Evolutionary conservation across 1,284 basidiomycete genomes (phyloP).

Genomic region (Rhizopogon hawkerae): DNA sequence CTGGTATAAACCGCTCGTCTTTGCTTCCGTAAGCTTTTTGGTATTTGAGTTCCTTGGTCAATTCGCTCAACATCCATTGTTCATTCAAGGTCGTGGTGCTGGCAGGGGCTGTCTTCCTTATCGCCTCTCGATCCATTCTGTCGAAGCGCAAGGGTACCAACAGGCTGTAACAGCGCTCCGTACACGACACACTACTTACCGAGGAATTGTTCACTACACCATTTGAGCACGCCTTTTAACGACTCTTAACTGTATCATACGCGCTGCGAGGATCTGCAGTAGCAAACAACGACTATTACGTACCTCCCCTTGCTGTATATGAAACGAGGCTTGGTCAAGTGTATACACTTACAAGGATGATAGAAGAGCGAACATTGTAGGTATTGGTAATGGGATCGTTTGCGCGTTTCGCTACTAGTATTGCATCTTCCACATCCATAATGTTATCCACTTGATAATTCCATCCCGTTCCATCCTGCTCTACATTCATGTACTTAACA

Average conservation of each 20-base stretch:
- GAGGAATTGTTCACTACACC: not conserved
- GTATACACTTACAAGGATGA: not conserved
- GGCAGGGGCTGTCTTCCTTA: conserved; percentile 6
- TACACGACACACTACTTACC: not conserved
- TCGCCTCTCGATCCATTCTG: conserved; percentile 5
- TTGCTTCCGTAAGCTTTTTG: conserved; percentile 31
- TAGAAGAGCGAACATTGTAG: not conserved
- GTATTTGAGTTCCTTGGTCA: not conserved
- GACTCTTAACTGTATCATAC: not conserved
- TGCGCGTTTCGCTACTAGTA: too few relatives aligned
- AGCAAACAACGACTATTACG: not conserved
- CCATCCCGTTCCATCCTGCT: too few relatives aligned
- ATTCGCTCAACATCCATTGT: conserved; percentile 10
- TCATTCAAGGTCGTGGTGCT: conserved; percentile 21
- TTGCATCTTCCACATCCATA: too few relatives aligned
- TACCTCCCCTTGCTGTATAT: not conserved
- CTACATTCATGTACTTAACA: too few relatives aligned
- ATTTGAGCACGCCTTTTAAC: not conserved
- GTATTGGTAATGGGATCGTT: too few relatives aligned
- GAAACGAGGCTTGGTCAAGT: too few relatives aligned
- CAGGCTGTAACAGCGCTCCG: conserved; percentile 3
- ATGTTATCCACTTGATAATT: too few relatives aligned
- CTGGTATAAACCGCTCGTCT: conserved; percentile 36
- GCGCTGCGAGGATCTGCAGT: not conserved
- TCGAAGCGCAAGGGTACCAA: conserved; percentile 8